Percentiles rank a stretch among this genome's conserved stretches.
These are phyloP conservation scores for Penicillium chermesinum DNA, from an alignment of 495 filamentous ascomycete genomes.

Conservation along the genomic window DNA sequence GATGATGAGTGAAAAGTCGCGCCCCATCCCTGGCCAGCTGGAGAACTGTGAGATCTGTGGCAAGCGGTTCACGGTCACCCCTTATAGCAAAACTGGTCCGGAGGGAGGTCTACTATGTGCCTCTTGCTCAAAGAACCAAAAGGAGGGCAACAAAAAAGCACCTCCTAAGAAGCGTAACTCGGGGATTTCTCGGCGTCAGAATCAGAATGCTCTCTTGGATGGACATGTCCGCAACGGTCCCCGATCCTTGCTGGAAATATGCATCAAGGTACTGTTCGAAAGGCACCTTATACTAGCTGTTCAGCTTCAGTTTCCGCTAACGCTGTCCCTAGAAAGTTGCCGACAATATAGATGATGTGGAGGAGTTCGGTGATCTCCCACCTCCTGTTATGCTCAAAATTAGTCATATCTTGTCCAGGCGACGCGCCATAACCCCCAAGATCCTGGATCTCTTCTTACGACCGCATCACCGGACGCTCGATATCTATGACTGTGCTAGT, in stretches of 20 bases:
- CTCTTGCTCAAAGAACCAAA: slow-evolving; percentile 75
- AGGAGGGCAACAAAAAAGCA: slow-evolving; percentile 57
- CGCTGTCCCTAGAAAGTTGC: slow-evolving; percentile 55
- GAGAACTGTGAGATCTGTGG: slow-evolving; percentile 82
- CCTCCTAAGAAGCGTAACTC: slow-evolving; percentile 54
- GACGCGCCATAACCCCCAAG: slow-evolving; percentile 60
- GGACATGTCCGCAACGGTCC: slow-evolving; percentile 64
- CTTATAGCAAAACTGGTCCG: slow-evolving; percentile 79
- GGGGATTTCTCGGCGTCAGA: slow-evolving; percentile 55
- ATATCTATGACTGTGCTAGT: slow-evolving; percentile 75
- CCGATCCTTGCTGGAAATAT: slow-evolving; percentile 68
- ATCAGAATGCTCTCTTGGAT: slow-evolving; percentile 75
- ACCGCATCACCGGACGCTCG: slow-evolving; percentile 57
- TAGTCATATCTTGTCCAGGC: slow-evolving; percentile 75
- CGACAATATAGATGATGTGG: slow-evolving; percentile 72
- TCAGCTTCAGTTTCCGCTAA: not conserved
- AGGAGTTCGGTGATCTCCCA: slow-evolving; percentile 78
- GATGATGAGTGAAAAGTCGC: slow-evolving; percentile 55
- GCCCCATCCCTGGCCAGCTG: slow-evolving; percentile 76
- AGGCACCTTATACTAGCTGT: not conserved
- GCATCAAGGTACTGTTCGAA: slow-evolving; percentile 54
- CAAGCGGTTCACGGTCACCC: slow-evolving; percentile 89
- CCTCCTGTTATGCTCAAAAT: slow-evolving; percentile 62
- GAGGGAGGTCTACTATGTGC: slow-evolving; percentile 78
- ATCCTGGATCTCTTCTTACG: slow-evolving; percentile 77